Evolutionary conservation across 768 basidiomycete genomes (phyloP), one percentile per base, ranked within the genome.

Genomic region (Tylopilus vinaceipallidus): DNA sequence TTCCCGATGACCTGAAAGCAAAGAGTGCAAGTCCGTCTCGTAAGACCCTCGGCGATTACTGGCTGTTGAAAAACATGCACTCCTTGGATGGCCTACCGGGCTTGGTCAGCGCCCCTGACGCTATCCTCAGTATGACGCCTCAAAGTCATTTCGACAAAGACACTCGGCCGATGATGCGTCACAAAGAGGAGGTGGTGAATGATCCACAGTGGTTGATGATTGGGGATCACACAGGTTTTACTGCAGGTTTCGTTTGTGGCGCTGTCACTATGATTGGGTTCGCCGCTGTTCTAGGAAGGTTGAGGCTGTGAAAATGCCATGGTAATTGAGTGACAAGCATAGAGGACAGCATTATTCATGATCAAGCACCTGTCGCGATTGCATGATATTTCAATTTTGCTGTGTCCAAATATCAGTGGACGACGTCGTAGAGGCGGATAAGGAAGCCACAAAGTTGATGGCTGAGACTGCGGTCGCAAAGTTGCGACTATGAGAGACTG

Each of bases 71-170:
- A 36, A 86, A 86, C 59, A n/a, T 58, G 37, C 65, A 56, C 17
- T 83, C 81, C 47, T 60, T 86, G 44, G 83, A 86, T 51, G 84
- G 83, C 4, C 70, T 87, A 2, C 76, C 81, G 2, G 83, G 75
- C 1, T 54, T 85, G 42, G 39, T 54, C 9, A 61, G 56, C 4
- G 66, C 55, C 1, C 65, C 65, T 16, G 63, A 58, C 2, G 53
- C 56, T 10, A 34, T 57, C 6, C 50, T 54, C 9, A 22, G n/a
- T 9, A 29, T 42, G 42, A 17, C 45, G 1, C 59, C 50, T 22
- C 53, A 52, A 38, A 55, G 59, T 26, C 38, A 11, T 20, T 64
- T 65, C 37, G 60, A 64, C 35, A 52, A 52, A 22, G 55, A 51
- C 12, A n/a, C 36, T 20, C 47, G 56, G 32, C 56, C 56, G 17